A percentile compares a stretch with the other conserved stretches of the same genome.
These are phyloP conservation scores for Trifolium dubium DNA, from an alignment of 306 rosid species.

Conservation along the genomic window DNA sequence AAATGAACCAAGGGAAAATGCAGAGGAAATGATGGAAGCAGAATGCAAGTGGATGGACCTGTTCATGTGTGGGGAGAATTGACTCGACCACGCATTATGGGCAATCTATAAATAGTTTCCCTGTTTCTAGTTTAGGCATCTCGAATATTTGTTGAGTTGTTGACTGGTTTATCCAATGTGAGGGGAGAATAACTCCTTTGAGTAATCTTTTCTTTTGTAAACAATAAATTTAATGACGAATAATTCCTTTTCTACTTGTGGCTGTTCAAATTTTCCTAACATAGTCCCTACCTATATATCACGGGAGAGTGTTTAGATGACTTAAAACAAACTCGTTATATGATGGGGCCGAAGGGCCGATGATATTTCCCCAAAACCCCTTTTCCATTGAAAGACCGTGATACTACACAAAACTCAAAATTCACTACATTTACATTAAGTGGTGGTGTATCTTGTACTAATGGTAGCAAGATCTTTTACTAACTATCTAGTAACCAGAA, in stretches of 20 bases:
- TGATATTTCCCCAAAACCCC: neutral
- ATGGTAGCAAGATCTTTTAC: constrained; percentile 12
- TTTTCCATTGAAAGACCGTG: constrained; percentile 9
- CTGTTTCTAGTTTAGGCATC: neutral
- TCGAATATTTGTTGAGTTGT: neutral
- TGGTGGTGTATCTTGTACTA: neutral
- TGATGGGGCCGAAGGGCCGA: neutral
- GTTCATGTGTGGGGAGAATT: neutral
- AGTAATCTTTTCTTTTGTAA: neutral
- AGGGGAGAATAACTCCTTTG: neutral
- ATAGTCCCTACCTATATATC: neutral
- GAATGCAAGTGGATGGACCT: neutral
- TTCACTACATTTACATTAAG: neutral
- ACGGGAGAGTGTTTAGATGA: neutral
- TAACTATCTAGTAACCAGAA: constrained; percentile 19
- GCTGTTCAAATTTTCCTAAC: neutral
- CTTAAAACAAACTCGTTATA: neutral
- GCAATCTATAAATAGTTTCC: too few species aligned
- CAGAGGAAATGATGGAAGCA: neutral
- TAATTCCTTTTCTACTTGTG: neutral
- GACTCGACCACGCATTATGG: neutral
- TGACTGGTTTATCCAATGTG: neutral
- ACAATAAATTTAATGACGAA: neutral
- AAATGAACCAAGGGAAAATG: neutral
- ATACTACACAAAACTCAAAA: neutral